These are phyloP conservation scores for Cucumis hystrix DNA, from an alignment of 306 rosid genomes.

Conservation along the genomic window DNA sequence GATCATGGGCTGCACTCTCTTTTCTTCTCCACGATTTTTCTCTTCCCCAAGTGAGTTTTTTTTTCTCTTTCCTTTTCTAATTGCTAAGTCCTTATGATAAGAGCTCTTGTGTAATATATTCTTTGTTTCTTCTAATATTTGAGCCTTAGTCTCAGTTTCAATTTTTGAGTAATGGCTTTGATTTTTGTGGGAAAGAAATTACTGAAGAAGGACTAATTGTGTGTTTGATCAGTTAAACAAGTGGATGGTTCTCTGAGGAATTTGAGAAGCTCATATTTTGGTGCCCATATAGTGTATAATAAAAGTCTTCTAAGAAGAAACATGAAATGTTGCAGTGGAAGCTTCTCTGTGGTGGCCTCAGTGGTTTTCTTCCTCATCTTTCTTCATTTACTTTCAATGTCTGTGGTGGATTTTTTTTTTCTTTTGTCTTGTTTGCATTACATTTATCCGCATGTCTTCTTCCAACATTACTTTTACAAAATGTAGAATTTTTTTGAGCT, in stretches of 20 bases:
- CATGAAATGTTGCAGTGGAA: constrained; percentile 18
- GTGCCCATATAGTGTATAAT: constrained; percentile 31
- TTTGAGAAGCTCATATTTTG: constrained; percentile 41
- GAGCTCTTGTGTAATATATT: background rate
- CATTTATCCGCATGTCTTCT: background rate
- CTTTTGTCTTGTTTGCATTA: background rate
- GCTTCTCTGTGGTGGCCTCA: constrained; percentile 48
- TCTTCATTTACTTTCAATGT: constrained; percentile 5
- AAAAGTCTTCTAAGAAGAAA: constrained; percentile 22
- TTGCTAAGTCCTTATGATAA: background rate
- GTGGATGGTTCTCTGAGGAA: constrained; percentile 22
- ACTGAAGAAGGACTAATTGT: background rate
- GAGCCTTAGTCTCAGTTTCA: background rate
- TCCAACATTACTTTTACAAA: background rate
- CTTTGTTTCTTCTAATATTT: background rate
- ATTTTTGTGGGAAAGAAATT: background rate
- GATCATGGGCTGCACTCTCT: constrained; percentile 57
- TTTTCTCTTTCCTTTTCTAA: too few relatives aligned
- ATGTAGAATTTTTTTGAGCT: background rate
- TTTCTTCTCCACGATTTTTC: constrained; percentile 37
- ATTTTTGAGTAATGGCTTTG: background rate
- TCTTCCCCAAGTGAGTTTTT: constrained; percentile 39
- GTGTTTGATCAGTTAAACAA: constrained; percentile 43
- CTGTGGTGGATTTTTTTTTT: background rate
- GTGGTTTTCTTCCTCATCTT: constrained; percentile 39